Conservation (phyloP, 345 rosid species). For the Rhodomyrtus tomentosa region DNA sequence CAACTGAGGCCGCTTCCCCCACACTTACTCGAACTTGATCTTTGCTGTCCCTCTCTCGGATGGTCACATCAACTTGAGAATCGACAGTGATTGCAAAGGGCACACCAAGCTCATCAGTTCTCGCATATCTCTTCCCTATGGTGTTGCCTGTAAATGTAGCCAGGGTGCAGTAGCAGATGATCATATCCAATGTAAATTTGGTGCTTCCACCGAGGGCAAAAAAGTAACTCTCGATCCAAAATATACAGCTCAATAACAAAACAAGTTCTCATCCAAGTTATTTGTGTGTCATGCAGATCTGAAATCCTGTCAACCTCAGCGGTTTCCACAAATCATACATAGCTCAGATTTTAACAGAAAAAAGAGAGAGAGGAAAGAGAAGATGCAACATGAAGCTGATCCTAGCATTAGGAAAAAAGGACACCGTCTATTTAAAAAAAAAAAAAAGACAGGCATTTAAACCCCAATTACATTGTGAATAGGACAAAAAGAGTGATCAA, state of each 20-base stretch:
- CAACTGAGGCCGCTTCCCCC: slow-evolving; percentile 53
- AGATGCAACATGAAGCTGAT: neutral
- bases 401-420: neutral
- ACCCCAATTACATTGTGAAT: neutral
- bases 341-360: neutral
- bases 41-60: slow-evolving; percentile 90
- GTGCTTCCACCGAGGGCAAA: neutral
- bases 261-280: neutral
- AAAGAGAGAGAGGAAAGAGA: neutral
- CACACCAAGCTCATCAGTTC: slow-evolving; percentile 90
- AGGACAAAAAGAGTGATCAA: neutral
- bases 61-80: slow-evolving; percentile 55
- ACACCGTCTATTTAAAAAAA: neutral
- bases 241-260: neutral
- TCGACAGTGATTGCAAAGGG: slow-evolving; percentile 93
- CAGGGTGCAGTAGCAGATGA: neutral
- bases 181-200: neutral
- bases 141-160: slow-evolving; percentile 51
- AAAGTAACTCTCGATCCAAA: neutral
- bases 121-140: slow-evolving; percentile 88
- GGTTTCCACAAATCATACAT: neutral
- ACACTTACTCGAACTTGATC: slow-evolving; percentile 69
- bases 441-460: neutral
- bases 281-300: neutral
- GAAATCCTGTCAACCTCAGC: neutral